Percentiles rank a stretch among this genome's conserved stretches.
Evolutionary conservation across 257 asterid genomes (phyloP).

Genomic region (Asclepias syriaca): DNA sequence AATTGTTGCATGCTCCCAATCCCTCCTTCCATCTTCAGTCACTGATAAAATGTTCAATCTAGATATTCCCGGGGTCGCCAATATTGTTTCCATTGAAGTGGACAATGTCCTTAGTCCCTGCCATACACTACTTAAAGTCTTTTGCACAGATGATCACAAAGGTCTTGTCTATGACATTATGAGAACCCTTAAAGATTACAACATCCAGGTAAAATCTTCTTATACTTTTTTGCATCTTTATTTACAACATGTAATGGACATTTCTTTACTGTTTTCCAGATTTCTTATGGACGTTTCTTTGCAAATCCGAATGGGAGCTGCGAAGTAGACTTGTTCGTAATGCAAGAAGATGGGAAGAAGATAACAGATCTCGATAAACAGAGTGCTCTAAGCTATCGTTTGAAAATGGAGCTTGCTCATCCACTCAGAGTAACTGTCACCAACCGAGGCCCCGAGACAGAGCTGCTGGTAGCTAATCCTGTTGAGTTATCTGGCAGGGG

Average conservation of each 20-base stretch:
- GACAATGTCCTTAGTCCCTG: constrained; percentile 66
- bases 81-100: constrained; percentile 35
- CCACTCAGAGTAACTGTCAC: constrained; percentile 56
- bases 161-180: constrained; percentile 70
- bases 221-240: neutral
- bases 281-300: constrained; percentile 55
- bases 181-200: constrained; percentile 66
- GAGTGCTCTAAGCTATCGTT: constrained; percentile 42
- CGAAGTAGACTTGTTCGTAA: constrained; percentile 57
- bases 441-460: constrained; percentile 68
- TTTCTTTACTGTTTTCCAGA: constrained; percentile 24
- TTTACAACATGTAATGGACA: neutral
- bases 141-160: constrained; percentile 67
- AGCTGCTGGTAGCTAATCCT: constrained; percentile 70
- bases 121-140: constrained; percentile 58
- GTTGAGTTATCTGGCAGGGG: constrained; percentile 77
- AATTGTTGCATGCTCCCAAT: constrained; percentile 41
- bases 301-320: constrained; percentile 41
- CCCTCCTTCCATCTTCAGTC: constrained; percentile 47
- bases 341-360: constrained; percentile 61
- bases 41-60: constrained; percentile 42
- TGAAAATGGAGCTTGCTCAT: constrained; percentile 46
- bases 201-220: constrained; percentile 50
- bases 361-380: constrained; percentile 38
- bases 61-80: constrained; percentile 28